phyloP scores from a whole-genome alignment of 768 basidiomycete species.

The Rickenella mellea region DNA sequence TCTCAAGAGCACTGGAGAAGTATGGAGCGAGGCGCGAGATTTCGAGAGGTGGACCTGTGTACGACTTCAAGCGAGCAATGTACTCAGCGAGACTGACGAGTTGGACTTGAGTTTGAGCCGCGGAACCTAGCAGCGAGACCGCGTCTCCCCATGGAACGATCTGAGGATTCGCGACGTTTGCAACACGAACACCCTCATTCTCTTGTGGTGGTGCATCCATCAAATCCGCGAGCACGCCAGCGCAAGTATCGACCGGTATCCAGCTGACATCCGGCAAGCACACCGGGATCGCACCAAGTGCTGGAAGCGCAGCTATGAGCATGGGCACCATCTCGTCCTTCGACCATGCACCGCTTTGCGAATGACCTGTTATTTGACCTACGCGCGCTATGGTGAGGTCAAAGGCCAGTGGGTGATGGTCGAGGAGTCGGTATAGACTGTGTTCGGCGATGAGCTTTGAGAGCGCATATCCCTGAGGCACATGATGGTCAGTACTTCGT shows the following conservation, averaged over 20 bases:
- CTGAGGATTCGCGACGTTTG: not conserved
- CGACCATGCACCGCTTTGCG: not conserved
- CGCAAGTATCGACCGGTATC: constrained; percentile 2
- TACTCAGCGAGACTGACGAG: not conserved
- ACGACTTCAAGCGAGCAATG: not conserved
- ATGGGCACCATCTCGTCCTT: constrained; percentile 3
- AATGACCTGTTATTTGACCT: constrained; percentile 2
- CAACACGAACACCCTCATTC: not conserved
- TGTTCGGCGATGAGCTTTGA: constrained; percentile 4
- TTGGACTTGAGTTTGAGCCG: not conserved
- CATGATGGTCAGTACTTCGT: not conserved
- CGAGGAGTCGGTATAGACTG: not conserved
- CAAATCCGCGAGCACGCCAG: not conserved
- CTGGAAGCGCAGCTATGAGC: not conserved
- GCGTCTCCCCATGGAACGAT: not conserved
- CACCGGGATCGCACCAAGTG: not conserved
- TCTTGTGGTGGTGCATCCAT: not conserved
- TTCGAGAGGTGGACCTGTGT: not conserved
- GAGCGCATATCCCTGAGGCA: not conserved
- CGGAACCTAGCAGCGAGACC: not conserved
- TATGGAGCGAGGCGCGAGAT: not conserved
- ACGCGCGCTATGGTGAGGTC: not conserved
- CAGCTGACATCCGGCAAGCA: constrained; percentile 1
- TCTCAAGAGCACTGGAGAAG: not conserved
- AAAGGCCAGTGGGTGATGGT: not conserved